Evolutionary conservation across 179 eudicot species (phyloP).

Genomic region (Vitellaria paradoxa): DNA sequence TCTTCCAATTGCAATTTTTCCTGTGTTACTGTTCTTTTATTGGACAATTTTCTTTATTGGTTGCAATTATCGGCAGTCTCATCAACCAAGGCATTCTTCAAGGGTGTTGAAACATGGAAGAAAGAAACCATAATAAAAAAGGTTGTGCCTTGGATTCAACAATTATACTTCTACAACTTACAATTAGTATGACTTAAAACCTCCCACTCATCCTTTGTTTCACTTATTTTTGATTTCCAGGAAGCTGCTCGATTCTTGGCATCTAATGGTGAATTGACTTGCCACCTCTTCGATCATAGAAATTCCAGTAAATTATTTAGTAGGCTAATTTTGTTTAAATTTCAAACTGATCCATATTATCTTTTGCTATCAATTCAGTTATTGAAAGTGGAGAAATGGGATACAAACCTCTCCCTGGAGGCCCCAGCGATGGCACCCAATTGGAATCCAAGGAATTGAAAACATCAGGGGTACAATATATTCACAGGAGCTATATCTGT

Average conservation of each 20-base stretch:
- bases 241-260: conserved; percentile 35
- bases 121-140: conserved; percentile 52
- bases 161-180: background rate
- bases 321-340: background rate
- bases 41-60: background rate
- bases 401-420: conserved; percentile 34
- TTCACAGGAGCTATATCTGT: background rate
- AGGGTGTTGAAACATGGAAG: conserved; percentile 66
- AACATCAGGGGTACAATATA: background rate
- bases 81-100: conserved; percentile 57
- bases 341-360: background rate
- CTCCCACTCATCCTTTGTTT: background rate
- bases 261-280: conserved; percentile 29
- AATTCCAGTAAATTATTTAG: background rate
- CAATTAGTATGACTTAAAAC: background rate
- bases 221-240: conserved; percentile 29
- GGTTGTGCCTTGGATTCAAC: conserved; percentile 19
- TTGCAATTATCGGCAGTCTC: conserved; percentile 37
- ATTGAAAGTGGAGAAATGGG: conserved; percentile 26
- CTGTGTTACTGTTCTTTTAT: background rate
- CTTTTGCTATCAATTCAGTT: conserved; percentile 13
- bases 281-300: background rate
- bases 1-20: background rate
- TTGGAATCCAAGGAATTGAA: background rate
- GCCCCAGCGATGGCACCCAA: conserved; percentile 19